Evolutionary conservation across 139 green algal genomes (phyloP).

Genomic region (Tetradesmus obliquus): DNA sequence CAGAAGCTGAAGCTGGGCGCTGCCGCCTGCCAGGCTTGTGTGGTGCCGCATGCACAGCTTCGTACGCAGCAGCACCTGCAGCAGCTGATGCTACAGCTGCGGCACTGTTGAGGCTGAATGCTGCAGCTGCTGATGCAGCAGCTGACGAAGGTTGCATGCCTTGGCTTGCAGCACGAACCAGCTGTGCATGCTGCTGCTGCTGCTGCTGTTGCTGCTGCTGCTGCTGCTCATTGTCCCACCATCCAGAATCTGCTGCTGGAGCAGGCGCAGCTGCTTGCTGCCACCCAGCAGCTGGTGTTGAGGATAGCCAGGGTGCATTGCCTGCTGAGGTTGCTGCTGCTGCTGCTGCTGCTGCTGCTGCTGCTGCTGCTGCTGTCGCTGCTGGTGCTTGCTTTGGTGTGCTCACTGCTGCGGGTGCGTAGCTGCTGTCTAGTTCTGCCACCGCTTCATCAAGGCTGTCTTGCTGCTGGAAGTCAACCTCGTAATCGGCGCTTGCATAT

Average conservation of each 20-base stretch:
- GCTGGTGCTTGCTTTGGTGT: background rate
- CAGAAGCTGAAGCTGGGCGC: background rate
- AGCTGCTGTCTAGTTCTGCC: background rate
- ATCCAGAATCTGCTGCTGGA: background rate
- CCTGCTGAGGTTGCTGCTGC: background rate
- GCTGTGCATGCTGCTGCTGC: constrained; percentile 7
- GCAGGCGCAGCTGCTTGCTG: background rate
- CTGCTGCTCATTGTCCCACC: background rate
- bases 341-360: background rate
- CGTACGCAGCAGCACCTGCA: background rate
- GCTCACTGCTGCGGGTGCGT: background rate
- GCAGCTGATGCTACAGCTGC: constrained; percentile 3
- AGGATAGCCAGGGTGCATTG: background rate
- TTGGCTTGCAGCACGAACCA: background rate
- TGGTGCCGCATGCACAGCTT: background rate
- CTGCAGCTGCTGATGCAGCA: background rate
- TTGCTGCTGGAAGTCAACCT: background rate
- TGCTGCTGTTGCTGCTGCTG: constrained; percentile 21
- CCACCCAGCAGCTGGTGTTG: background rate
- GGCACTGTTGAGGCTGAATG: background rate
- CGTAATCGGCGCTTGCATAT: background rate
- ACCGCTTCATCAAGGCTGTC: background rate
- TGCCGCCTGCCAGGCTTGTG: background rate
- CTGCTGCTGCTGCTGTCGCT: background rate
- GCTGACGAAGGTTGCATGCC: background rate